phyloP scores from a whole-genome alignment of 768 basidiomycete species.

The Serendipita sp. region DNA sequence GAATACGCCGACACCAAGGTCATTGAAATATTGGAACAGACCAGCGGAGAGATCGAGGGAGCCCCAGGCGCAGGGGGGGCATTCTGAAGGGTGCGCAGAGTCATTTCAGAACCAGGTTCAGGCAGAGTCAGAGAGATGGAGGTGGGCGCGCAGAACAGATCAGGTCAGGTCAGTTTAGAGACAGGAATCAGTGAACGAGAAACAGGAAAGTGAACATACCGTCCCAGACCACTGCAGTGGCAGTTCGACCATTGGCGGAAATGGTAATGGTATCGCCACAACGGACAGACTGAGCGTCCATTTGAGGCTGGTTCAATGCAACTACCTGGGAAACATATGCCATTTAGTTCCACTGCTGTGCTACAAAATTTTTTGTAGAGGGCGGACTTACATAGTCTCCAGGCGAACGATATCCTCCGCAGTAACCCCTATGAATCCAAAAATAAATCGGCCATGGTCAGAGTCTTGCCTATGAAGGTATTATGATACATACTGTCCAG shows the following conservation, averaged over 20 bases:
- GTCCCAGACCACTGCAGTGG: background rate
- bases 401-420: background rate
- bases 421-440: background rate
- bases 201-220: background rate
- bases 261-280: background rate
- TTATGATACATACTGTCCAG: background rate
- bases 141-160: too few relatives aligned
- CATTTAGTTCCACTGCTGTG: too few relatives aligned
- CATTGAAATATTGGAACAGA: background rate
- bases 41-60: constrained; percentile 4
- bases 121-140: too few relatives aligned
- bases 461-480: background rate
- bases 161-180: background rate
- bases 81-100: background rate
- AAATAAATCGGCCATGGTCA: background rate
- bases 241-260: background rate
- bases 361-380: background rate
- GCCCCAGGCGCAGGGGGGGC: constrained; percentile 7
- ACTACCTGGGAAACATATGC: background rate
- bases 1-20: constrained; percentile 4
- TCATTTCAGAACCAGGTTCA: too few relatives aligned
- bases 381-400: background rate
- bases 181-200: background rate
- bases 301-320: background rate
- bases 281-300: background rate